Evolutionary conservation across 345 rosid species (phyloP).

Genomic region (Punica granatum): DNA sequence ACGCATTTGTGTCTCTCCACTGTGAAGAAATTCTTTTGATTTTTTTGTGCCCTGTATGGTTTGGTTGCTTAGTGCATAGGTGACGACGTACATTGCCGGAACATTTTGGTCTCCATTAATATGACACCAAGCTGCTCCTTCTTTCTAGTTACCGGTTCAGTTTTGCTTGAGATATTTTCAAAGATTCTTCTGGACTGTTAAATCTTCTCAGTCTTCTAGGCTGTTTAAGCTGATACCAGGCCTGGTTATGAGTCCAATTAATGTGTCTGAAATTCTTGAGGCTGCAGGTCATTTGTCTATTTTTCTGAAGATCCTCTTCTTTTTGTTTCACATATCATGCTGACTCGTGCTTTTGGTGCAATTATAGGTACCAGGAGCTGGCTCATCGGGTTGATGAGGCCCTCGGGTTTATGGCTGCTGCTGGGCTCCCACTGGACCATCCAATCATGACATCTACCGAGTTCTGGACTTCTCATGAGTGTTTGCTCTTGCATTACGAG

Average conservation of each 20-base stretch:
- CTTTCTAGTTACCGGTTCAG: too few species aligned
- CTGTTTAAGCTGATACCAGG: background rate
- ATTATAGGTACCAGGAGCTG: slow-evolving; percentile 58
- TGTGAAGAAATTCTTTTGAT: too few species aligned
- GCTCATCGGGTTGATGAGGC: slow-evolving; percentile 72
- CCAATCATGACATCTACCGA: slow-evolving; percentile 73
- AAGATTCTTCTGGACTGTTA: too few species aligned
- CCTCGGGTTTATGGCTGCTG: slow-evolving; percentile 71
- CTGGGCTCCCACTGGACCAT: slow-evolving; percentile 67
- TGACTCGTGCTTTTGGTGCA: background rate
- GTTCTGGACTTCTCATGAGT: slow-evolving; percentile 77
- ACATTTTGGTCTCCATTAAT: background rate
- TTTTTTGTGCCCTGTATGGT: background rate
- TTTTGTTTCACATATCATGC: background rate
- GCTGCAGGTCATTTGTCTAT: background rate
- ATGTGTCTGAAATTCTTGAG: background rate
- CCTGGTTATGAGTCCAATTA: background rate
- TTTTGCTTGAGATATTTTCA: too few species aligned
- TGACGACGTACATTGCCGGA: background rate
- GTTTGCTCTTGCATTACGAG: slow-evolving; percentile 66
- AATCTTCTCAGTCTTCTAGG: background rate
- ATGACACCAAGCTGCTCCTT: too few species aligned
- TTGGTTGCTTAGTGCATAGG: background rate
- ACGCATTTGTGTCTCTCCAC: background rate
- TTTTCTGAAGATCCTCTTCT: background rate